A percentile compares a stretch with the other conserved stretches of the same genome.
phyloP scores from a whole-genome alignment of 108 stramenopile species.

The Discostella stelligeroides region DNA sequence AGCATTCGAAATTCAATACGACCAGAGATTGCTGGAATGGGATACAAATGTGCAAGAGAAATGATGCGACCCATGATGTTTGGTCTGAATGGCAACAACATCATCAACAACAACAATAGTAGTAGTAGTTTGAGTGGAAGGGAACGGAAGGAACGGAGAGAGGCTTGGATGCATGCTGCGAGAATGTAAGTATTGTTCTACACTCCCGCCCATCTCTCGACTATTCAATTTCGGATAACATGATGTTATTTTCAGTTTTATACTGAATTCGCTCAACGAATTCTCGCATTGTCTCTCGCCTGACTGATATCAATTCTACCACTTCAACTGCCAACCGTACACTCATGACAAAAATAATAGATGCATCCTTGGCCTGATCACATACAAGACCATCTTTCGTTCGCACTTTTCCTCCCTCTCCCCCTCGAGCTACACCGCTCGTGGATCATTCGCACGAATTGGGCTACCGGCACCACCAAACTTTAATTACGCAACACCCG shows the following conservation, averaged over 20 bases:
- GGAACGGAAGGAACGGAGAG: constrained; percentile 30
- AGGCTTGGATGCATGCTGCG: constrained; percentile 44
- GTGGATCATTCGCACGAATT: constrained; percentile 79
- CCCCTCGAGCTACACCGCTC: constrained; percentile 74
- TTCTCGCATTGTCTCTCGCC: too few relatives aligned
- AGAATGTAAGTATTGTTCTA: constrained; percentile 36
- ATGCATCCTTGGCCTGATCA: constrained; percentile 67
- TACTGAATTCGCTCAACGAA: too few relatives aligned
- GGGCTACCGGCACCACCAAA: constrained; percentile 58
- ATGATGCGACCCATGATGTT: constrained; percentile 37
- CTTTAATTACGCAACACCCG: constrained; percentile 71
- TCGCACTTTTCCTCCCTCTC: constrained; percentile 80
- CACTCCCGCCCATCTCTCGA: not conserved
- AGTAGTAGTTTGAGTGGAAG: constrained; percentile 6
- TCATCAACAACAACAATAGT: not conserved
- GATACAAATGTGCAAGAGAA: constrained; percentile 11
- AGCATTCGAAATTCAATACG: not conserved
- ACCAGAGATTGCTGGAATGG: constrained; percentile 1
- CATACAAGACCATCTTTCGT: constrained; percentile 73
- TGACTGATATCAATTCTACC: too few relatives aligned
- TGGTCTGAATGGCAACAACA: too few relatives aligned
- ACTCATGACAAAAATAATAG: constrained; percentile 20
- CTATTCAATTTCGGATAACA: too few relatives aligned
- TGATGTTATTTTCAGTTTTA: too few relatives aligned
- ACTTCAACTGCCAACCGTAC: not conserved